Conservation (phyloP, 208 protist species). For the Leishmania turanica region DNA sequence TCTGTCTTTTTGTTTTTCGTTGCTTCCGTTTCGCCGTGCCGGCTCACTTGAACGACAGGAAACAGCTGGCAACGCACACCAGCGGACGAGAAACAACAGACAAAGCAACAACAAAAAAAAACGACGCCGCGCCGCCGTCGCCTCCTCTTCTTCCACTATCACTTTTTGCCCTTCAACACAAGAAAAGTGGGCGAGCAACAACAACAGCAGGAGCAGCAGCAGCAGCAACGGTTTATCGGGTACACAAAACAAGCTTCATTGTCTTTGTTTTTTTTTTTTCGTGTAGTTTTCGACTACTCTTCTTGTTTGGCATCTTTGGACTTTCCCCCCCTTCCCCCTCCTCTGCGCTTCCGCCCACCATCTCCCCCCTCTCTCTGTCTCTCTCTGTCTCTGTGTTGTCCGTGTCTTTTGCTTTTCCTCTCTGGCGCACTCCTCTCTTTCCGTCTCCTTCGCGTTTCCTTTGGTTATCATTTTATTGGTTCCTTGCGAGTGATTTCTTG, state of each 20-base stretch:
- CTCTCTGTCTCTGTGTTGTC: background rate
- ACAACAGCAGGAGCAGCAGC: no score
- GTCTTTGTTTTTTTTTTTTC: background rate
- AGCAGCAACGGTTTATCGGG: background rate
- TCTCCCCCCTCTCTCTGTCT: background rate
- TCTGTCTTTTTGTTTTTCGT: no score
- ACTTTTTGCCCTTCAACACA: background rate
- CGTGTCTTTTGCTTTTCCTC: background rate
- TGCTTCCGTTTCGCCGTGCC: no score
- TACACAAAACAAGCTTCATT: background rate
- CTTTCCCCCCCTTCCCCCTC: background rate
- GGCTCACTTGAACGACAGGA: no score
- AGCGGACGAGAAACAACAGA: background rate
- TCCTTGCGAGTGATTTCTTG: no score
- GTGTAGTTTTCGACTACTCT: background rate
- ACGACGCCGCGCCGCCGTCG: background rate
- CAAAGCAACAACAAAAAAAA: background rate
- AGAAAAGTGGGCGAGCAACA: no score
- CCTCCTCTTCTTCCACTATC: background rate
- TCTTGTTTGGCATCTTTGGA: background rate
- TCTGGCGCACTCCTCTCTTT: background rate
- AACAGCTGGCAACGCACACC: no score
- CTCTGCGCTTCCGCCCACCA: background rate
- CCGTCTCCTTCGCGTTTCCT: background rate
- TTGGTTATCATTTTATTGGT: no score